These are phyloP conservation scores for Aspergillus novoparasiticus DNA, from an alignment of 2,329 filamentous ascomycete genomes.

Conservation along the genomic window DNA sequence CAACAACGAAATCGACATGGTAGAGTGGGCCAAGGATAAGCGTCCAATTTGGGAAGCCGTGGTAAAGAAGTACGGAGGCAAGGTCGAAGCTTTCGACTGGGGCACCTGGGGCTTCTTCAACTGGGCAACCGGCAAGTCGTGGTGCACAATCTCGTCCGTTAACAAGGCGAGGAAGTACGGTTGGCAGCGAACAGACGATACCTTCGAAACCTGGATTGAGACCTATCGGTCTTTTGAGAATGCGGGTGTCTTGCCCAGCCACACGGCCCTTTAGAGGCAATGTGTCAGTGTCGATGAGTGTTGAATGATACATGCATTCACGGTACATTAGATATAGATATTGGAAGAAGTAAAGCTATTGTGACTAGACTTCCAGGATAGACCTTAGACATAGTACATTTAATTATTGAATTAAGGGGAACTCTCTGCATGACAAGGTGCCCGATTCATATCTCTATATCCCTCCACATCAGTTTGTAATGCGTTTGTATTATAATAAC, in stretches of 20 bases:
- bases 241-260: slow-evolving; percentile 21
- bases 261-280: background rate
- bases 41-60: slow-evolving; percentile 23
- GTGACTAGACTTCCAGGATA: background rate
- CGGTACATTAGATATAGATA: too few relatives aligned
- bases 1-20: slow-evolving; percentile 24
- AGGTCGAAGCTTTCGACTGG: slow-evolving; percentile 27
- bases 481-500: too few relatives aligned
- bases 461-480: too few relatives aligned
- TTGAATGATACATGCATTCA: background rate
- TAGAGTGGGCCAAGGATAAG: slow-evolving; percentile 29
- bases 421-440: too few relatives aligned
- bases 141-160: slow-evolving; percentile 24
- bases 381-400: too few relatives aligned
- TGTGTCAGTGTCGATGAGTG: background rate
- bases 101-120: slow-evolving; percentile 30
- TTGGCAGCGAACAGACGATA: slow-evolving; percentile 23
- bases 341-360: background rate
- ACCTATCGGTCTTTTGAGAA: slow-evolving; percentile 27
- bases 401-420: too few relatives aligned
- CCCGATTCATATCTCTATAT: background rate
- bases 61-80: slow-evolving; percentile 24
- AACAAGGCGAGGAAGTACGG: slow-evolving; percentile 27
- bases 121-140: slow-evolving; percentile 24
- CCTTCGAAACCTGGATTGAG: slow-evolving; percentile 26